These are phyloP conservation scores for Funneliformis geosporum DNA, from an alignment of 192 early-diverging fungal genomes.

Conservation along the genomic window DNA sequence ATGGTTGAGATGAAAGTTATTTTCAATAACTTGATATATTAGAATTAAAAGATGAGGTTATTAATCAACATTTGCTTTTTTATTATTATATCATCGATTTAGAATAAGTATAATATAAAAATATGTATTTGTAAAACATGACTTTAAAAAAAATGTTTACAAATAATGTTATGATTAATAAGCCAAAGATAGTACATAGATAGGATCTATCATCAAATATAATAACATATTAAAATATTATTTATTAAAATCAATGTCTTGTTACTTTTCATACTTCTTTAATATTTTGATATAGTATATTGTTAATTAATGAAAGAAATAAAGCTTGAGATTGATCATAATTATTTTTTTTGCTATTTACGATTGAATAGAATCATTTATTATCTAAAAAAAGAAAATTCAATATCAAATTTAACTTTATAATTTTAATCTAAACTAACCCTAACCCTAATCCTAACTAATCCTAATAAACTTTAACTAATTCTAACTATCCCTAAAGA, in stretches of 20 bases:
- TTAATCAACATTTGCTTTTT: neutral
- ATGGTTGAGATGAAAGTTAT: neutral
- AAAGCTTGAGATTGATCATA: neutral
- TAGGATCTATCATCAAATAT: neutral
- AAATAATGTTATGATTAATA: neutral
- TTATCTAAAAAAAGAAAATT: neutral
- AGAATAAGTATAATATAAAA: neutral
- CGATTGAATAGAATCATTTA: no score
- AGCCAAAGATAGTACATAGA: no score
- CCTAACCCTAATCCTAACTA: no score
- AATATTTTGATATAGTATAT: neutral
- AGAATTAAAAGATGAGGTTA: neutral
- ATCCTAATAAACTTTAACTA: no score
- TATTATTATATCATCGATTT: neutral
- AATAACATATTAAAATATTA: neutral
- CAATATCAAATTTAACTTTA: neutral
- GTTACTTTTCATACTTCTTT: neutral
- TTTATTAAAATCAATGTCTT: neutral
- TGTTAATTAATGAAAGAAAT: neutral
- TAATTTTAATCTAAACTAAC: neutral
- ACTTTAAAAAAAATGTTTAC: neutral
- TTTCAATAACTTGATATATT: neutral
- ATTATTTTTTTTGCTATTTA: neutral
- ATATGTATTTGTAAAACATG: neutral
- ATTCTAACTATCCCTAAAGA: no score